Conservation (phyloP, 2,329 filamentous ascomycete genomes). For the Colletotrichum navitas region DNA sequence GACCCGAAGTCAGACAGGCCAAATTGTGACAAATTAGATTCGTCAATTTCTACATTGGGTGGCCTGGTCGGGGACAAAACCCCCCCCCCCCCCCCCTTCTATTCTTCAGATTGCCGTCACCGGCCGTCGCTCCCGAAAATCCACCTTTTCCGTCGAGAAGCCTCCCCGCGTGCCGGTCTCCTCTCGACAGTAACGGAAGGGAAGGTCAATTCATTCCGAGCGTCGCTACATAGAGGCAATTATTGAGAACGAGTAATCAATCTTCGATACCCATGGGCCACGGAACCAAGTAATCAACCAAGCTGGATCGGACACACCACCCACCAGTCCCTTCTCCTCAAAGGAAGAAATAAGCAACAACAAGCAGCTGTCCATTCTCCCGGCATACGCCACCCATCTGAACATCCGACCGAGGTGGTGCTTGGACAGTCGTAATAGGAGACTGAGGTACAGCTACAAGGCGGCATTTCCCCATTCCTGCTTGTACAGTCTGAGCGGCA, state of each 20-base stretch:
- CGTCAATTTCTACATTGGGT: constrained; percentile 14
- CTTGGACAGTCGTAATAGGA: constrained; percentile 31
- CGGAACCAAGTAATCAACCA: constrained; percentile 29
- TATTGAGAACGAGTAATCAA: not conserved
- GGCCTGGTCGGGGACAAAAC: not conserved
- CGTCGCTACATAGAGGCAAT: constrained; percentile 20
- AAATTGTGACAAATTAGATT: constrained; percentile 12
- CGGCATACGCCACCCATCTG: not conserved
- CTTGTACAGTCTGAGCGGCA: constrained; percentile 15
- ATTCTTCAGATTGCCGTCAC: constrained; percentile 10
- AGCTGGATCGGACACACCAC: constrained; percentile 13
- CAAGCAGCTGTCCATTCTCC: constrained; percentile 3
- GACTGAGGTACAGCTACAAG: constrained; percentile 25
- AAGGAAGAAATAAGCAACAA: constrained; percentile 37
- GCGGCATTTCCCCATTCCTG: constrained; percentile 25
- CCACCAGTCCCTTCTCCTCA: not conserved
- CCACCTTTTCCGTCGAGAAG: constrained; percentile 1
- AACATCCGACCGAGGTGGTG: constrained; percentile 11
- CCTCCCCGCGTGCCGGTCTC: not conserved
- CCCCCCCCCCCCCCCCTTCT: too few species aligned
- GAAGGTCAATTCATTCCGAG: constrained; percentile 29
- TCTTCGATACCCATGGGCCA: constrained; percentile 11
- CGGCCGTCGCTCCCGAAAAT: not conserved
- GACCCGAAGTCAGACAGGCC: constrained; percentile 25
- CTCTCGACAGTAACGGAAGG: constrained; percentile 24